Evolutionary conservation across 2,329 filamentous ascomycete genomes (phyloP).

Genomic region (Aspergillus neotritici): DNA sequence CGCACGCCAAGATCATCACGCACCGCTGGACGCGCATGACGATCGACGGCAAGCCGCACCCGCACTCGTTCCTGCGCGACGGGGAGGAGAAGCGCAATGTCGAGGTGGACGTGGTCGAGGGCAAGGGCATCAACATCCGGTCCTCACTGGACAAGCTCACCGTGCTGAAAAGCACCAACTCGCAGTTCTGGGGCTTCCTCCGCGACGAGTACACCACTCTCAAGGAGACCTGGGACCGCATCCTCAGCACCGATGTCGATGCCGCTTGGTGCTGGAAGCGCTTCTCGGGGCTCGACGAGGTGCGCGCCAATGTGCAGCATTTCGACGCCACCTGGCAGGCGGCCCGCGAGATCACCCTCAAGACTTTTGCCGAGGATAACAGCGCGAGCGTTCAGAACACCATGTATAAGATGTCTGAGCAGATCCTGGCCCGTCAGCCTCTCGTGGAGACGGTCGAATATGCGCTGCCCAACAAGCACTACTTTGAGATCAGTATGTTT

Average conservation of each 20-base stretch:
- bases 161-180: conserved; percentile 94
- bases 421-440: conserved; percentile 72
- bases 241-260: conserved; percentile 89
- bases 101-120: conserved; percentile 62
- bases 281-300: conserved; percentile 61
- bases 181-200: conserved; percentile 90
- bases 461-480: conserved; percentile 93
- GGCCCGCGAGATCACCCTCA: conserved; percentile 80
- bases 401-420: conserved; percentile 97
- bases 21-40: conserved; percentile 90
- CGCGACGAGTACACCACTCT: conserved; percentile 91
- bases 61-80: conserved; percentile 90
- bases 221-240: conserved; percentile 86
- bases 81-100: conserved; percentile 82
- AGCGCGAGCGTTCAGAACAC: conserved; percentile 92
- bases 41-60: conserved; percentile 82
- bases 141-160: conserved; percentile 76
- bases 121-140: conserved; percentile 65
- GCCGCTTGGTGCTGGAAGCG: conserved; percentile 77
- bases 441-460: conserved; percentile 71
- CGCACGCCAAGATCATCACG: conserved; percentile 73
- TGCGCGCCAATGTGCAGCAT: conserved; percentile 56
- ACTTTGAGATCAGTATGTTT: conserved; percentile 73
- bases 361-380: conserved; percentile 82
- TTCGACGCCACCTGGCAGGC: conserved; percentile 76